Conservation (phyloP, 2,329 filamentous ascomycete species). For the Monosporascus sp. region DNA sequence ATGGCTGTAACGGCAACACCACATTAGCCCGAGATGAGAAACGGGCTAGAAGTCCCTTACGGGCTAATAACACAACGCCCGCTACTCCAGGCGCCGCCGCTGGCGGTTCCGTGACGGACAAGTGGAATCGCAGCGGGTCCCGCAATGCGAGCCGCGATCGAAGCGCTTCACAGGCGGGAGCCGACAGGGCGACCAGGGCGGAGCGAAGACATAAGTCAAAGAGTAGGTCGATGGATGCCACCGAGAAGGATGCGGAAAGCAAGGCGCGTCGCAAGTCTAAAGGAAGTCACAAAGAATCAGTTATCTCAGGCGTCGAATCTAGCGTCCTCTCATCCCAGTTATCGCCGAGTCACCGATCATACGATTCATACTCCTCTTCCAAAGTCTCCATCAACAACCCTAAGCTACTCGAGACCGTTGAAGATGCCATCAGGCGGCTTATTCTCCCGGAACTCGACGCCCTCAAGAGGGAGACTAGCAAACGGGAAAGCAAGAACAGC, state of each 20-base stretch:
- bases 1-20: conserved; percentile 46
- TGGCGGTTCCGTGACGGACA: conserved; percentile 35
- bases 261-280: conserved; percentile 44
- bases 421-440: conserved; percentile 84
- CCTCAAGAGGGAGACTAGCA: conserved; percentile 83
- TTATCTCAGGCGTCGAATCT: conserved; percentile 48
- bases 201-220: conserved; percentile 47
- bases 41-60: conserved; percentile 37
- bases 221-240: conserved; percentile 43
- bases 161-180: conserved; percentile 27
- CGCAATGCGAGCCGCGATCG: conserved; percentile 38
- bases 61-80: conserved; percentile 31
- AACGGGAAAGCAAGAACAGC: conserved; percentile 52
- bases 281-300: conserved; percentile 46
- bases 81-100: conserved; percentile 33
- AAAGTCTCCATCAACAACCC: conserved; percentile 84
- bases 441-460: conserved; percentile 90
- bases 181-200: conserved; percentile 35
- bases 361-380: conserved; percentile 50
- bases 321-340: conserved; percentile 49
- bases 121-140: conserved; percentile 36
- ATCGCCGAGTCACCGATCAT: conserved; percentile 49
- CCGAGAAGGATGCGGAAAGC: conserved; percentile 44
- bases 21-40: conserved; percentile 27
- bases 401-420: conserved; percentile 82